Base-by-base conservation (phyloP, 2,329 filamentous ascomycete genomes). In the Rutstroemia sp. region DNA sequence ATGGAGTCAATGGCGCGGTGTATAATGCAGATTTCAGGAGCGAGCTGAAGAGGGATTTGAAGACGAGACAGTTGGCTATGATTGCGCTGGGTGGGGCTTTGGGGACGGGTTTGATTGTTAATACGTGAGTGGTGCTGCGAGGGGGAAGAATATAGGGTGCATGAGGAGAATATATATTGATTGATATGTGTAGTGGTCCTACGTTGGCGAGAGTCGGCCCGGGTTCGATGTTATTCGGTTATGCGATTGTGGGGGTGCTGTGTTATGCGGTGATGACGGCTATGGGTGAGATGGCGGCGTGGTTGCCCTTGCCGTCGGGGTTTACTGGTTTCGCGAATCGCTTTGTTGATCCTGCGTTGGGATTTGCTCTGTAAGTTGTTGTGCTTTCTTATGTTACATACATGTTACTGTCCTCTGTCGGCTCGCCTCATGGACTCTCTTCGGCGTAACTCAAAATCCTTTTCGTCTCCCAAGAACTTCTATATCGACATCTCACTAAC, bases 251-350 rank as follows among this genome's bases (percentile, higher is more conserved):
- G 63, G 86, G 87, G 62, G 74, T 85, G 50, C 71, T 94, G 58
- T 88, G 92, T 62, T 94, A 85, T 71, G 73, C 89, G 48, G 88
- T 94, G 64, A 91, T 92, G 87, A 84, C 84, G 57, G 85, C 82
- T 55, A 79, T 94, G 4, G 51, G 50, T 38, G 44, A 63, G 72
- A 94, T 94, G 87, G 87, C 88, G 7, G 81, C 89, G 51, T 94
- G 87, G 86, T 72, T 94, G 36, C 89, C 89, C 51, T 77, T 91
- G 65, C 81, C 82, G 56, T 83, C 86, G 68, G 88, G 88, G 63
- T 94, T 94, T 72, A 88, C 87, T 60, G 87, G 86, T 65, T 94
- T 92, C 68, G 88, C 89, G 21, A 80, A 83, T 58, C 80, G 89
- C 52, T 94, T 90, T 73, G 87, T 84, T 65, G 88, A 94, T 65